phyloP scores from a whole-genome alignment of 257 asterid species.

The Leonotis leonurus region DNA sequence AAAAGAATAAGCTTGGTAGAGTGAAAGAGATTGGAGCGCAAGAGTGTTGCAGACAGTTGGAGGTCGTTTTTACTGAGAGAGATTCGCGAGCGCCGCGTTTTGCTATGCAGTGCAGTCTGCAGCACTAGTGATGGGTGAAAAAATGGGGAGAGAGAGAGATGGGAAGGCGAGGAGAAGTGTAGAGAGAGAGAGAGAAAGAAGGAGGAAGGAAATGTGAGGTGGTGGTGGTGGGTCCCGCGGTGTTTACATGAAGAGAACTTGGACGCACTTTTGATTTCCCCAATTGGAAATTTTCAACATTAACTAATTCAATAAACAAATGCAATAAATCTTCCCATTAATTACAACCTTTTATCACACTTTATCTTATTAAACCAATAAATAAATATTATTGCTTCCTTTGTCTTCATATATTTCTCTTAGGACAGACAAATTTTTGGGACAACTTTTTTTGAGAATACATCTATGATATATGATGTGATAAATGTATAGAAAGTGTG shows the following conservation, averaged over 20 bases:
- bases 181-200: not conserved
- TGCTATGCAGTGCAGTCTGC: too few relatives aligned
- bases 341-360: too few relatives aligned
- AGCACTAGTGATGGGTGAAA: slow-evolving; percentile 15
- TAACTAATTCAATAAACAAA: not conserved
- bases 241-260: slow-evolving; percentile 80
- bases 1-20: slow-evolving; percentile 25
- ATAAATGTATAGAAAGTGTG: too few relatives aligned
- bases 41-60: not conserved
- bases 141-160: not conserved
- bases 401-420: too few relatives aligned
- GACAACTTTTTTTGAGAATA: too few relatives aligned
- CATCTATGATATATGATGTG: too few relatives aligned
- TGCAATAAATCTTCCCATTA: not conserved
- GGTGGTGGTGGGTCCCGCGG: slow-evolving; percentile 32
- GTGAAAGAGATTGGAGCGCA: slow-evolving; percentile 7
- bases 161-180: not conserved
- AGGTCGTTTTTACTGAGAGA: too few relatives aligned
- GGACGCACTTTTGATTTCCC: slow-evolving; percentile 50
- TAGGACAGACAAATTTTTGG: too few relatives aligned
- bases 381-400: too few relatives aligned
- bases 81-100: slow-evolving; percentile 30
- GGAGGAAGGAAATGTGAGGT: slow-evolving; percentile 21
- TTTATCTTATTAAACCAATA: too few relatives aligned
- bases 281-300: not conserved